Base-by-base conservation (phyloP, 2,329 filamentous ascomycete genomes). In the Cladophialophora psammophila region DNA sequence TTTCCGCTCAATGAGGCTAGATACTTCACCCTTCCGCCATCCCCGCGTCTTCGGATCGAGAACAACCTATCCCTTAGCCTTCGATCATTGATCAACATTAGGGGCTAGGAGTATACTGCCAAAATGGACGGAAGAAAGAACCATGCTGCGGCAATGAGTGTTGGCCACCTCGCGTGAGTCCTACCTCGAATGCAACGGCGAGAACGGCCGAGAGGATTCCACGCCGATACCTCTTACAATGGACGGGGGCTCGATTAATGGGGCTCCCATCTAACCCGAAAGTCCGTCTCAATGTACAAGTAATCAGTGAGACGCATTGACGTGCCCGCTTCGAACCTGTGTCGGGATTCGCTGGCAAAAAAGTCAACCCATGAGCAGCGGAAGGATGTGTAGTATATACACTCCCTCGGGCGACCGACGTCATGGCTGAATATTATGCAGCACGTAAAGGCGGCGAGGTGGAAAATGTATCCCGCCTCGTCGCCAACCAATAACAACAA, bases 1-100 rank as follows among this genome's bases (percentile, higher is more conserved):
- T 57, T 42, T 50, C 42, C 35, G 57, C 67, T 65, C 59, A 56
- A 67, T 60, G 55, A 61, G 67, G 66, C 64, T 71, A 69, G 67
- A 61, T 59, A 52, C 57, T 56, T 67, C 18, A 34, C 32, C 38
- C 55, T 66, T 65, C 69, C 66, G 67, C 40, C 54, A 59, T 63
- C 60, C 66, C 60, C 64, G 18, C 63, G 35, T 54, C 15, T 42
- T 63, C 67, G 62, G 66, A 65, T 60, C 55, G 57, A 60, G 32
- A 57, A 64, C 60, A 50, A 26, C 26, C 15, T 50, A 38, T 48
- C 34, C 48, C 18, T 52, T 55, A 48, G 58, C 42, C 56, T 53
- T 38, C 18, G 45, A 20, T 50, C n/a, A 26, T 9, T 52, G 60
- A 64, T 65, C 65, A 64, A 36, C 60, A 50, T 52, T 42, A 64